Evolutionary conservation across 2,329 filamentous ascomycete species (phyloP).

Genomic region (Gyromitra esculenta): DNA sequence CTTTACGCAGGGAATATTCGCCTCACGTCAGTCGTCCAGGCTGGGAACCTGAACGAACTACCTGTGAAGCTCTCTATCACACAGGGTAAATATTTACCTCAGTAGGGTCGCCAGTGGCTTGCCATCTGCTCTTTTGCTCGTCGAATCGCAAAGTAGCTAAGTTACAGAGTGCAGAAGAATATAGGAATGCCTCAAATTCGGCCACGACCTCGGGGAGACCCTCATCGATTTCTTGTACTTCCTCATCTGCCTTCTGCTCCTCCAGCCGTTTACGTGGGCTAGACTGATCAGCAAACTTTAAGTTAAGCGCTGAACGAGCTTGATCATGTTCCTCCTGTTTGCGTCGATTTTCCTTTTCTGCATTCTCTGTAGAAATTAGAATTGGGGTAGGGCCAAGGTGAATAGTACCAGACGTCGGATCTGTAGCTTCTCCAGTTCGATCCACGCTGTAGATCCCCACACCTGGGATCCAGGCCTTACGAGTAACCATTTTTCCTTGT

Average conservation of each 20-base stretch:
- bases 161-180: conserved; percentile 70
- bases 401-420: conserved; percentile 67
- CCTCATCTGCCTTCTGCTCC: conserved; percentile 60
- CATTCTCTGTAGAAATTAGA: conserved; percentile 58
- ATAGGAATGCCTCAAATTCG: conserved; percentile 65
- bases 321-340: conserved; percentile 54
- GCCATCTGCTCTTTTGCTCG: conserved; percentile 64
- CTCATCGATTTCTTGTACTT: conserved; percentile 65
- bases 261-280: conserved; percentile 40
- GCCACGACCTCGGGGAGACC: conserved; percentile 61
- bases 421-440: conserved; percentile 66
- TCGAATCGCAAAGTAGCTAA: conserved; percentile 70
- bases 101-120: conserved; percentile 71
- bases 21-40: background rate
- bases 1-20: too few relatives aligned
- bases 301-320: conserved; percentile 51
- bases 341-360: conserved; percentile 57
- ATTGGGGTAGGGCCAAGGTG: conserved; percentile 59
- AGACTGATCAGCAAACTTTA: conserved; percentile 53
- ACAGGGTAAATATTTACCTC: conserved; percentile 60
- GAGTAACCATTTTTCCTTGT: conserved; percentile 70
- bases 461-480: conserved; percentile 68
- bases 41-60: background rate
- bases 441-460: conserved; percentile 66
- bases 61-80: background rate